Conservation (phyloP, 2,329 filamentous ascomycete genomes). For the Arthrinium puccinioides region DNA sequence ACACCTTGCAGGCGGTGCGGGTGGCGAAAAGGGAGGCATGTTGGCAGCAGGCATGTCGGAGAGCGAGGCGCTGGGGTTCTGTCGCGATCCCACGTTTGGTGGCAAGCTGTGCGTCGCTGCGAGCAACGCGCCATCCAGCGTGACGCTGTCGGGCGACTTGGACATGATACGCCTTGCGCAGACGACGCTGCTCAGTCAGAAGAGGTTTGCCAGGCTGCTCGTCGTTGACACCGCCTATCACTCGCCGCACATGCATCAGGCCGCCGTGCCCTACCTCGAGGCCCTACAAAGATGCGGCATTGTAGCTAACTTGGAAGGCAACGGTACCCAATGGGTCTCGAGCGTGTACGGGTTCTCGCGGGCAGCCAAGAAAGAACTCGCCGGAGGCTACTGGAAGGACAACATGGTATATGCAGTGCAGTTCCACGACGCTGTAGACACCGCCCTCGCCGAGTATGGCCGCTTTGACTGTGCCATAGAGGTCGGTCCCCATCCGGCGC, state of each 20-base stretch:
- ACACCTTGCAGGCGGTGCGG: constrained; percentile 11
- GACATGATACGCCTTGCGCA: constrained; percentile 13
- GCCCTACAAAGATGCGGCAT: constrained; percentile 22
- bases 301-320: constrained; percentile 11
- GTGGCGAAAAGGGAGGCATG: constrained; percentile 20
- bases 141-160: constrained; percentile 22
- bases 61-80: constrained; percentile 16
- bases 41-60: constrained; percentile 18
- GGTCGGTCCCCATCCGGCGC: constrained; percentile 21
- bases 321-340: constrained; percentile 29
- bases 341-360: constrained; percentile 25
- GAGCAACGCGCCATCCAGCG: constrained; percentile 17
- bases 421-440: constrained; percentile 27
- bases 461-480: constrained; percentile 20
- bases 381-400: constrained; percentile 28
- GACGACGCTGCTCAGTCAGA: constrained; percentile 8
- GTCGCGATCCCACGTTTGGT: constrained; percentile 10
- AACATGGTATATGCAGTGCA: constrained; percentile 33
- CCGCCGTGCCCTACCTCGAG: constrained; percentile 25
- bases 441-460: constrained; percentile 11
- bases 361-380: constrained; percentile 11
- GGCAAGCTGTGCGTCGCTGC: constrained; percentile 19
- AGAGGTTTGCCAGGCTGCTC: constrained; percentile 27
- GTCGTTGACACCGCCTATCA: constrained; percentile 40
- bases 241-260: constrained; percentile 36